Percentiles rank a stretch among this genome's conserved stretches.
These are phyloP conservation scores for Scheffersomyces titani DNA, from an alignment of 1,139 yeast species.

Conservation along the genomic window DNA sequence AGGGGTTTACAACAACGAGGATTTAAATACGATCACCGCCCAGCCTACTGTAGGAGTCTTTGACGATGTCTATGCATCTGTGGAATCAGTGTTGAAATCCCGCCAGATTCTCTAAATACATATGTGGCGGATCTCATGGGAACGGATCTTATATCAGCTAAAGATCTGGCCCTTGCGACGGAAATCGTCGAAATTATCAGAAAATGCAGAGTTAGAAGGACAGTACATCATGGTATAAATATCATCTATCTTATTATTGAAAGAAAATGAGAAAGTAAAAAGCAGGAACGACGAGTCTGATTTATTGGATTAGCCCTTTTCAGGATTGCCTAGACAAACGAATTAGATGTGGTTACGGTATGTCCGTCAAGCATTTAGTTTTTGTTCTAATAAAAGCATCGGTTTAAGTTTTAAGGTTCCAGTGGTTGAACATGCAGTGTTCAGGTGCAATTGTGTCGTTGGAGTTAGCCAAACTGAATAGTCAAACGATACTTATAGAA, in stretches of 20 bases:
- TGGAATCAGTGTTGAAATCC: conserved; percentile 28
- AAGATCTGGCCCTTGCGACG: neutral
- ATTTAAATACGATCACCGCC: conserved; percentile 41
- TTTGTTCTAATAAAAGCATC: neutral
- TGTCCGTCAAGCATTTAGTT: neutral
- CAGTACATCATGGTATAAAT: too few relatives aligned
- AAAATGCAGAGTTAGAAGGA: too few relatives aligned
- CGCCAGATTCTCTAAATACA: neutral
- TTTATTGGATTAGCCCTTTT: too few relatives aligned
- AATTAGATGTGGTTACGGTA: neutral
- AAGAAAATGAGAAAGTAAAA: too few relatives aligned
- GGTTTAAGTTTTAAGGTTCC: neutral
- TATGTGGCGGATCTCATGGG: neutral
- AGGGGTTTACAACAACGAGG: conserved; percentile 82
- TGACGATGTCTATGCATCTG: conserved; percentile 51
- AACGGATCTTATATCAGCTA: neutral
- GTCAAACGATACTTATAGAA: neutral
- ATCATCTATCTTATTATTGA: too few relatives aligned
- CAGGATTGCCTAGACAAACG: too few relatives aligned
- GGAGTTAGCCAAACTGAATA: neutral
- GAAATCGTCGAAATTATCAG: neutral
- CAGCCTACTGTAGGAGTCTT: conserved; percentile 51
- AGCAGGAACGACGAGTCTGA: neutral
- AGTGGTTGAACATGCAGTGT: neutral
- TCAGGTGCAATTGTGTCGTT: neutral